These are phyloP conservation scores for Phytophthora sojae DNA, from an alignment of 352 stramenopile species.

Conservation along the genomic window DNA sequence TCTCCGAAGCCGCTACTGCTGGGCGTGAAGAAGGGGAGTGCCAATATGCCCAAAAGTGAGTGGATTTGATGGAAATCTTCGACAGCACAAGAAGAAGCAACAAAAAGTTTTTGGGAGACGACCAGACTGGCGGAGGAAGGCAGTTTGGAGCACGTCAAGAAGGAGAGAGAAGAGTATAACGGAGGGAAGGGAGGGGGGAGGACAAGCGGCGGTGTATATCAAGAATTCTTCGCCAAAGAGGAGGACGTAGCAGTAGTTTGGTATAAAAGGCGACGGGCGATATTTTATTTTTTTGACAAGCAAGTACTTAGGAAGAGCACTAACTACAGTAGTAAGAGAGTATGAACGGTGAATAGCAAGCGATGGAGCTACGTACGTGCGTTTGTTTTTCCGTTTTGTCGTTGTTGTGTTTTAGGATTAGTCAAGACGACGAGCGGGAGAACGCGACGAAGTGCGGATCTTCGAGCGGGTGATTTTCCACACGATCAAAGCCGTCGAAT, in stretches of 20 bases:
- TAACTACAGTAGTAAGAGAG: slow-evolving; percentile 44
- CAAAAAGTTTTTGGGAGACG: slow-evolving; percentile 2
- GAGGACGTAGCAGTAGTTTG: slow-evolving; percentile 46
- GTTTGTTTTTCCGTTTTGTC: not conserved
- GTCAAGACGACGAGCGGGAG: slow-evolving; percentile 26
- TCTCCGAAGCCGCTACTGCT: slow-evolving; percentile 64
- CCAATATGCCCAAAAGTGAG: slow-evolving; percentile 54
- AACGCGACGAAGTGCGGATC: slow-evolving; percentile 76
- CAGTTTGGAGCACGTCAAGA: slow-evolving; percentile 20
- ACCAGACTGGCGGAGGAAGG: slow-evolving; percentile 27
- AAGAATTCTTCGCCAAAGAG: slow-evolving; percentile 31
- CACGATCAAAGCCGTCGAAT: slow-evolving; percentile 72
- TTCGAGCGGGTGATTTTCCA: slow-evolving; percentile 59
- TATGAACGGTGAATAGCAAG: slow-evolving; percentile 44
- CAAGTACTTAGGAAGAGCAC: slow-evolving; percentile 43
- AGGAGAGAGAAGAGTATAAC: not conserved
- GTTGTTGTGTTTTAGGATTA: not conserved
- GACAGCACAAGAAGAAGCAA: not conserved
- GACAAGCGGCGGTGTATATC: slow-evolving; percentile 27
- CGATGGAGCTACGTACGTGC: slow-evolving; percentile 20
- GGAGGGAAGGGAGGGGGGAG: not conserved
- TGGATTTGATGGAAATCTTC: slow-evolving; percentile 44
- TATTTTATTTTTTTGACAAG: slow-evolving; percentile 47
- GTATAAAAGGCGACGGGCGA: slow-evolving; percentile 41
- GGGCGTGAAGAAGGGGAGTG: slow-evolving; percentile 52